Evolutionary conservation across 208 protist species (phyloP), one percentile per base, ranked within the genome.

Genomic region (Crithidia thermophila): DNA sequence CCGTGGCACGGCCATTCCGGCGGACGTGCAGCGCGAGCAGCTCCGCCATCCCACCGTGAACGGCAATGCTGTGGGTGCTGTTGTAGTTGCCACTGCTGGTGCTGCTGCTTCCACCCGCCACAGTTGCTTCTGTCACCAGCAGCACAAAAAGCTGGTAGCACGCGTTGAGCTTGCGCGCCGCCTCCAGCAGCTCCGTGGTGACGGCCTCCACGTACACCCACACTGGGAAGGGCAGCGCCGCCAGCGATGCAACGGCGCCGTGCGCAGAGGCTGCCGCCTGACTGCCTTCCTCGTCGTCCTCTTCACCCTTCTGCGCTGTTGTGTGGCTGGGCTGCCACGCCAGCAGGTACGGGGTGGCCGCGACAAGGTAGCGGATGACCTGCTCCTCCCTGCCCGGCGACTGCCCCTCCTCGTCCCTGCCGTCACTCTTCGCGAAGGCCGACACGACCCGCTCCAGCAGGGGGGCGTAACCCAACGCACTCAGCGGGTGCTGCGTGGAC

Each of bases 401-500:
- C 20, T 47, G 3, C 30, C 9, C 9, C 18, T 52, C 47, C n/a
- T 36, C 49, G 27, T n/a, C 31, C 3, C 50, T 30, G 33, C 9
- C 30, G 25, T 5, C 18, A 31, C 13, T n/a, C 9, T 14, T 36
- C 16, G 27, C 16, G 25, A 13, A 39, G 9, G 56, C 23, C 10
- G 39, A 27, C 2, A 18, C 14, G 18, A 33, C 18, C n/a, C 37
- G 52, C 25, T 42, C 23, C 14, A 75, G 25, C 64, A 82, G 53
- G 4, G 84, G 69, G n/a, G 75, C 58, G 63, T 90, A 90, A 3
- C 77, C 80, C 11, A 84, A 28, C 8, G 77, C 69, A 20, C 72
- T 69, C 56, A 86, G 34, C 28, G 83, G 61, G 28, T 81, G 77
- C 37, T 60, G 67, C 23, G 79, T 72, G 10, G 69, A 71, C 34